These are phyloP conservation scores for Argentina anserina DNA, from an alignment of 306 rosid species.

Conservation along the genomic window DNA sequence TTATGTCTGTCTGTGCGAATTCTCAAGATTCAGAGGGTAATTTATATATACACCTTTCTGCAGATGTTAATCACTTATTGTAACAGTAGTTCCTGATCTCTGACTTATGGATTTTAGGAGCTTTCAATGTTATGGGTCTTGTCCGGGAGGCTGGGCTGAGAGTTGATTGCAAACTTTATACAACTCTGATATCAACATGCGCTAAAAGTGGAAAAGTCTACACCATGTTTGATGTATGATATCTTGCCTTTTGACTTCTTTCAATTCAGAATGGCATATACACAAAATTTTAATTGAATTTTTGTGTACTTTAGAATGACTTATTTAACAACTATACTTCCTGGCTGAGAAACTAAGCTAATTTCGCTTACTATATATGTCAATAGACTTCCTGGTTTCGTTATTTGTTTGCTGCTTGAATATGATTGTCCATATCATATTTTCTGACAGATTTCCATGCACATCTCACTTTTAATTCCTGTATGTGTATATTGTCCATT, in stretches of 20 bases:
- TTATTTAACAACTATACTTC: background rate
- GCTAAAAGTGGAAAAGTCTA: conserved; percentile 94
- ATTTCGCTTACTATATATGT: background rate
- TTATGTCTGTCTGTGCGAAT: conserved; percentile 83
- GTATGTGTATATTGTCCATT: background rate
- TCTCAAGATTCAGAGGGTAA: conserved; percentile 77
- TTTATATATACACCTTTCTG: conserved; percentile 13
- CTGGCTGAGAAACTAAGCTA: background rate
- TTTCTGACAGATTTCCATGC: background rate
- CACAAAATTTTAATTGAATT: background rate
- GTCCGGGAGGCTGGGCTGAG: conserved; percentile 72
- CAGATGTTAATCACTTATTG: conserved; percentile 14
- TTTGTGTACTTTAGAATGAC: background rate
- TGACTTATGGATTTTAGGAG: conserved; percentile 56
- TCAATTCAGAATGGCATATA: background rate
- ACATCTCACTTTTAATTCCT: background rate
- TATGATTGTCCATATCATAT: background rate
- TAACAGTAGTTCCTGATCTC: conserved; percentile 24
- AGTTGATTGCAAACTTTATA: conserved; percentile 93
- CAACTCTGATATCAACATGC: conserved; percentile 90
- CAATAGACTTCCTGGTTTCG: background rate
- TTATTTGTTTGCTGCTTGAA: background rate
- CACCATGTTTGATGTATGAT: conserved; percentile 82
- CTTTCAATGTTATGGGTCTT: conserved; percentile 80
- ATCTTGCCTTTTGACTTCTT: conserved; percentile 33